Conservation (phyloP, 345 rosid genomes). For the Populus nigra region DNA sequence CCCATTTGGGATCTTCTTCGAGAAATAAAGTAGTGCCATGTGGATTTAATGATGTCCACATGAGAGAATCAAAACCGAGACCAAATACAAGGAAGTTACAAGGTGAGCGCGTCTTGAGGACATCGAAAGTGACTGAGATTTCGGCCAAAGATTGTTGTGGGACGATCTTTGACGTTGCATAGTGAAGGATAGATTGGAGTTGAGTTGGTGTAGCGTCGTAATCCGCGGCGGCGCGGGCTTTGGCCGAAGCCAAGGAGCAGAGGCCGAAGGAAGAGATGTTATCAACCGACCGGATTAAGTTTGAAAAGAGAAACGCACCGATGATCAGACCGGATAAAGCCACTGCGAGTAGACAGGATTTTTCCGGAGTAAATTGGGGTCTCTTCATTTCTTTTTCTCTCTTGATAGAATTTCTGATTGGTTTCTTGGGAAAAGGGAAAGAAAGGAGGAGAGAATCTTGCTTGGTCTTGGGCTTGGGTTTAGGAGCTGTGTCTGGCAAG, state of each 20-base stretch:
- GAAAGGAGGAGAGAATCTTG: neutral
- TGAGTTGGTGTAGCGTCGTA: constrained; percentile 36
- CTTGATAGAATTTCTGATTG: neutral
- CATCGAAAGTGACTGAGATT: constrained; percentile 39
- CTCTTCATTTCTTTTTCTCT: constrained; percentile 16
- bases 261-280: constrained; percentile 24
- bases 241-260: constrained; percentile 40
- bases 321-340: constrained; percentile 44
- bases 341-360: constrained; percentile 31
- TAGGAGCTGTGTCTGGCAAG: neutral
- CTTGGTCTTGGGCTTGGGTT: neutral
- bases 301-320: constrained; percentile 43
- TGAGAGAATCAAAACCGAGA: constrained; percentile 66
- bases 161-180: constrained; percentile 43
- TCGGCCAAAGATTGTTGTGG: constrained; percentile 47
- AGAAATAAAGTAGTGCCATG: constrained; percentile 67
- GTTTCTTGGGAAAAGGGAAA: neutral
- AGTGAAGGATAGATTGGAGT: constrained; percentile 52
- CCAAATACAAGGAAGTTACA: constrained; percentile 69
- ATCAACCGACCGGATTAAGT: constrained; percentile 35
- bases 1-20: constrained; percentile 72
- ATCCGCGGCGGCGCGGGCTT: constrained; percentile 4
- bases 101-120: constrained; percentile 39
- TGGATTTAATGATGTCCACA: constrained; percentile 77
- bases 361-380: constrained; percentile 22